Evolutionary conservation across 208 protist species (phyloP).

Genomic region (Leishmania major): DNA sequence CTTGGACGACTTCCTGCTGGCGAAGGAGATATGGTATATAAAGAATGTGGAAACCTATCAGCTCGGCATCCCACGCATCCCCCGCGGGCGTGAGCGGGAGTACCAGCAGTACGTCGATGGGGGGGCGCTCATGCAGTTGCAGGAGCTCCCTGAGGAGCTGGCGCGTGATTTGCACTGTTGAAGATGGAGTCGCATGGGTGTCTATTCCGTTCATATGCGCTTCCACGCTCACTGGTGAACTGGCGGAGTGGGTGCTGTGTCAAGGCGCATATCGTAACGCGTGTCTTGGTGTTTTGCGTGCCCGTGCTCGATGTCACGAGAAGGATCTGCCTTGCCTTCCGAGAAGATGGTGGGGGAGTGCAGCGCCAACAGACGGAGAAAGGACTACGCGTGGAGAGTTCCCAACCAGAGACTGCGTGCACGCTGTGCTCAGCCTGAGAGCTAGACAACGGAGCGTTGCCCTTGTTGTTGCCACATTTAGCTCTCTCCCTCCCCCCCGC

Average conservation of each 20-base stretch:
- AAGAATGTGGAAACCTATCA: constrained; percentile 92
- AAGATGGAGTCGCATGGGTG: not conserved
- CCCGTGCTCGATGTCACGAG: not conserved
- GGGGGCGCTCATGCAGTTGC: constrained; percentile 14
- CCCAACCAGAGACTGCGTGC: not conserved
- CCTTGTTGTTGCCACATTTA: not conserved
- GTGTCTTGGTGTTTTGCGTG: not conserved
- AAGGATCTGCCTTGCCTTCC: not conserved
- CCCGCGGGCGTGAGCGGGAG: constrained; percentile 68
- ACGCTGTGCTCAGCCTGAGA: not conserved
- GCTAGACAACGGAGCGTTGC: not conserved
- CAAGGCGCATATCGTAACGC: not conserved
- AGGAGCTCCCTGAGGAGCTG: constrained; percentile 58
- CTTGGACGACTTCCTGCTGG: constrained; percentile 85
- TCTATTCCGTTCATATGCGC: not conserved
- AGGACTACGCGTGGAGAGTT: not conserved
- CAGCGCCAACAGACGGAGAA: not conserved
- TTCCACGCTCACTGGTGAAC: not conserved
- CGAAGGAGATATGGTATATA: constrained; percentile 92
- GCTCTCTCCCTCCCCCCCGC: not conserved
- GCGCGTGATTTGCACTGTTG: constrained; percentile 42
- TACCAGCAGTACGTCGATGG: constrained; percentile 72
- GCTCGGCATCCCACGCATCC: constrained; percentile 78
- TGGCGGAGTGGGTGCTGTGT: not conserved
- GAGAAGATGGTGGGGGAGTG: not conserved